These are phyloP conservation scores for Penicillium argentinense DNA, from an alignment of 495 filamentous ascomycete species.

Conservation along the genomic window DNA sequence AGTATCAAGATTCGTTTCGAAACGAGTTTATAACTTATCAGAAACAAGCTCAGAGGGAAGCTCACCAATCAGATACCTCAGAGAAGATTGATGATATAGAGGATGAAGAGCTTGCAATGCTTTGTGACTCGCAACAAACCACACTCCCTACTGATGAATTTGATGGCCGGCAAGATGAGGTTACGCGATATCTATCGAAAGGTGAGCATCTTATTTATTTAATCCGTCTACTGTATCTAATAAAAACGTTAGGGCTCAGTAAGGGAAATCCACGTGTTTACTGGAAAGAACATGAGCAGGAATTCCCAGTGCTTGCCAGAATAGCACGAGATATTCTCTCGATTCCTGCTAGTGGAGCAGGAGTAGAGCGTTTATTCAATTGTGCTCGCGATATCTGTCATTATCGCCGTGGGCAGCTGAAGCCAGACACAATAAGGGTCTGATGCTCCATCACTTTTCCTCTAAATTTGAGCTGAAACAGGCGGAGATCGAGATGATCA, in stretches of 20 bases:
- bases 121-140: neutral
- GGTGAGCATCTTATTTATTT: neutral
- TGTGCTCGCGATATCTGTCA: constrained; percentile 15
- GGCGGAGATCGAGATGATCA: constrained; percentile 1
- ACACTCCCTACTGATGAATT: neutral
- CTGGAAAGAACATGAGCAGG: constrained; percentile 13
- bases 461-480: constrained; percentile 1
- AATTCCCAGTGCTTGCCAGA: constrained; percentile 11
- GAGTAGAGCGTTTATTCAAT: constrained; percentile 19
- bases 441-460: constrained; percentile 1
- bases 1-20: neutral
- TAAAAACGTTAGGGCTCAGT: constrained; percentile 5
- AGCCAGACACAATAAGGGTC: constrained; percentile 1
- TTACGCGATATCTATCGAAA: neutral
- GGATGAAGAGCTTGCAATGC: neutral
- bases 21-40: neutral
- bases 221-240: neutral
- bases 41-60: neutral
- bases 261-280: constrained; percentile 8
- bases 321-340: constrained; percentile 13
- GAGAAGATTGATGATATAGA: neutral
- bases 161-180: neutral
- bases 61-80: neutral
- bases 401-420: constrained; percentile 12
- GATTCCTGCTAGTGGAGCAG: constrained; percentile 13